A percentile compares a stretch with the other conserved stretches of the same genome.
These are phyloP conservation scores for Backusella psychrophila DNA, from an alignment of 192 early-diverging fungal genomes.

Conservation along the genomic window DNA sequence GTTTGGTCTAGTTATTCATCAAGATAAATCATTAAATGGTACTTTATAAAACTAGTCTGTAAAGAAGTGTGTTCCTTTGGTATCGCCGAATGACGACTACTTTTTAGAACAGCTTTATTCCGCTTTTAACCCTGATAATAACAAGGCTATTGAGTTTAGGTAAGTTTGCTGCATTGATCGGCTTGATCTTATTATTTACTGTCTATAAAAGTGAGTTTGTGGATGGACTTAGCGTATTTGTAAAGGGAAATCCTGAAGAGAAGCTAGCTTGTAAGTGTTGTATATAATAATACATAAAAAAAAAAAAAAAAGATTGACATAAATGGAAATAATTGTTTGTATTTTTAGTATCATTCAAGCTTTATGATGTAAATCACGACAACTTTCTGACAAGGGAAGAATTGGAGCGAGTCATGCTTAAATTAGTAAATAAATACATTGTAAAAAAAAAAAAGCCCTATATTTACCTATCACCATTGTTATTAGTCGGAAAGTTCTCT, in stretches of 20 bases:
- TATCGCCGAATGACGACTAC: constrained; percentile 61
- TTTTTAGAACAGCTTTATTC: constrained; percentile 74
- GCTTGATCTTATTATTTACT: neutral
- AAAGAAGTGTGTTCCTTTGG: constrained; percentile 51
- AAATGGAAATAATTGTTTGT: neutral
- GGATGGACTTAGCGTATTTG: constrained; percentile 67
- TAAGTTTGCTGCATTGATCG: neutral
- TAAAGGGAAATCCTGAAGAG: constrained; percentile 75
- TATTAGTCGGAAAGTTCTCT: constrained; percentile 41
- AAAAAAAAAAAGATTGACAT: neutral
- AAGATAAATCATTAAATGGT: too few relatives aligned
- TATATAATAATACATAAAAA: neutral
- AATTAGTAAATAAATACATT: too few relatives aligned
- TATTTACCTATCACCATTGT: neutral
- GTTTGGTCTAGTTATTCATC: too few relatives aligned
- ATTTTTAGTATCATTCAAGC: constrained; percentile 67
- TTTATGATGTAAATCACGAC: constrained; percentile 79
- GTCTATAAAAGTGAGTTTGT: constrained; percentile 44
- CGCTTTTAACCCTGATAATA: constrained; percentile 73
- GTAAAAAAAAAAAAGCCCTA: neutral
- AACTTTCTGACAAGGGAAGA: constrained; percentile 72
- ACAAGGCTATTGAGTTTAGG: constrained; percentile 53
- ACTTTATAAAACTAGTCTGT: constrained; percentile 38
- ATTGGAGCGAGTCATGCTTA: too few relatives aligned
- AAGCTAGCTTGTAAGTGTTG: constrained; percentile 24